Evolutionary conservation across 257 asterid genomes (phyloP).

Genomic region (Anisodus acutangulus): DNA sequence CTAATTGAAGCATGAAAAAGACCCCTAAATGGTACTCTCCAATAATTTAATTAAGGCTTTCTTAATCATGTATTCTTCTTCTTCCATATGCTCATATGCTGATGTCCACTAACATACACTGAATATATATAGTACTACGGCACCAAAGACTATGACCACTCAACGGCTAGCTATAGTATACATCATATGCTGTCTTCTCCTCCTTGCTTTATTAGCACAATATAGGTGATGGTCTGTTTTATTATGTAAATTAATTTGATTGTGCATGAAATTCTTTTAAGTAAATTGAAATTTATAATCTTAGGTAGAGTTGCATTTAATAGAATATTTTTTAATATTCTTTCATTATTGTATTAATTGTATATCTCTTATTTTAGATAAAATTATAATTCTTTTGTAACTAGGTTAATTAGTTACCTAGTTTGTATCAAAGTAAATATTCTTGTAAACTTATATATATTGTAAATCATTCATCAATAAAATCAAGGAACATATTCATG

Average conservation of each 20-base stretch:
- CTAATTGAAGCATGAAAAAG: slow-evolving; percentile 10
- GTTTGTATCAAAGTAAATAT: too few relatives aligned
- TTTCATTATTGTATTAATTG: too few relatives aligned
- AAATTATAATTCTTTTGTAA: too few relatives aligned
- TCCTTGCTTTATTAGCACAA: background rate
- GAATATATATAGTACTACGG: background rate
- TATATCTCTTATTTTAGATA: too few relatives aligned
- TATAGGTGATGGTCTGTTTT: background rate
- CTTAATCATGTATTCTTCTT: slow-evolving; percentile 17
- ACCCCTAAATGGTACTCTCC: background rate
- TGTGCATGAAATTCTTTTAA: too few relatives aligned
- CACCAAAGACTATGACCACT: slow-evolving; percentile 11
- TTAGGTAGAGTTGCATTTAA: background rate
- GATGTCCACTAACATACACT: slow-evolving; percentile 9
- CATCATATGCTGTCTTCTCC: background rate
- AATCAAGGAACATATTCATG: too few relatives aligned
- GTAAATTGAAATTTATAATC: too few relatives aligned
- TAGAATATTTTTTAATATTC: too few relatives aligned
- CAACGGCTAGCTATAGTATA: slow-evolving; percentile 9
- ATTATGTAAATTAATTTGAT: background rate
- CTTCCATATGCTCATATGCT: slow-evolving; percentile 21
- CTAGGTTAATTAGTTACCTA: too few relatives aligned
- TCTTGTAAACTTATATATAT: too few relatives aligned
- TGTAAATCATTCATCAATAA: too few relatives aligned
- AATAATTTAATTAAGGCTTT: background rate